Percentiles rank a stretch among this genome's conserved stretches.
These are phyloP conservation scores for Polyporus tsugae DNA, from an alignment of 1,284 basidiomycete species.

Conservation along the genomic window DNA sequence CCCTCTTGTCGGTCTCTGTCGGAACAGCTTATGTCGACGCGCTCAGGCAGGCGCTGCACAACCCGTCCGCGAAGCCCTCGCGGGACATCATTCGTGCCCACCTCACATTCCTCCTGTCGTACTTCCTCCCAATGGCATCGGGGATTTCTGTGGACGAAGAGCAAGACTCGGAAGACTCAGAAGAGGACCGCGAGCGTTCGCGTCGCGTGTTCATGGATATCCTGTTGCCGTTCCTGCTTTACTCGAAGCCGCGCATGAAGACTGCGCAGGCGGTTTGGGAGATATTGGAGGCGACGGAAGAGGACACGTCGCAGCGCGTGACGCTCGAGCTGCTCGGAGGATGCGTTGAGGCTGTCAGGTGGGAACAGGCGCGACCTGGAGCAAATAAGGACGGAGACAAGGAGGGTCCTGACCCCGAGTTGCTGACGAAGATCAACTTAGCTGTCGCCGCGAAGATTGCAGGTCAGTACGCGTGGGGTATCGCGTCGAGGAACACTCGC, in stretches of 20 bases:
- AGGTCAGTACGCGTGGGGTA: constrained; percentile 49
- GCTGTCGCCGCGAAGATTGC: constrained; percentile 66
- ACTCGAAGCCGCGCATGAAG: constrained; percentile 73
- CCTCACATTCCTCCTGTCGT: constrained; percentile 64
- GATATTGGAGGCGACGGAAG: constrained; percentile 50
- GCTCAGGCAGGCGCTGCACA: constrained; percentile 54
- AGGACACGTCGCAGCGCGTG: constrained; percentile 29
- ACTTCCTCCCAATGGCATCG: constrained; percentile 47
- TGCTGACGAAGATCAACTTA: constrained; percentile 60
- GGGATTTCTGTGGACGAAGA: not conserved
- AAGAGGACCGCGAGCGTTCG: constrained; percentile 43
- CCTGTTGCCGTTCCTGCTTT: constrained; percentile 79
- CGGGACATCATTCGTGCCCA: constrained; percentile 65
- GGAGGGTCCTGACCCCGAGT: constrained; percentile 47
- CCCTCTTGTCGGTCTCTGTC: constrained; percentile 56
- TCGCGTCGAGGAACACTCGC: constrained; percentile 3
- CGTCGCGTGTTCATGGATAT: constrained; percentile 63
- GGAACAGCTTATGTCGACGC: constrained; percentile 61
- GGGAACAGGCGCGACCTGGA: constrained; percentile 39
- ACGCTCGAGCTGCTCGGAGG: constrained; percentile 55
- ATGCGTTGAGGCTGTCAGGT: constrained; percentile 53
- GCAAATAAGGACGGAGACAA: constrained; percentile 45
- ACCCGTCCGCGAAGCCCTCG: constrained; percentile 52
- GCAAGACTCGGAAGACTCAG: constrained; percentile 13
- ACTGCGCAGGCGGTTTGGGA: constrained; percentile 74